phyloP scores from a whole-genome alignment of 1,284 basidiomycete genomes.

The Coniophora puteana region DNA sequence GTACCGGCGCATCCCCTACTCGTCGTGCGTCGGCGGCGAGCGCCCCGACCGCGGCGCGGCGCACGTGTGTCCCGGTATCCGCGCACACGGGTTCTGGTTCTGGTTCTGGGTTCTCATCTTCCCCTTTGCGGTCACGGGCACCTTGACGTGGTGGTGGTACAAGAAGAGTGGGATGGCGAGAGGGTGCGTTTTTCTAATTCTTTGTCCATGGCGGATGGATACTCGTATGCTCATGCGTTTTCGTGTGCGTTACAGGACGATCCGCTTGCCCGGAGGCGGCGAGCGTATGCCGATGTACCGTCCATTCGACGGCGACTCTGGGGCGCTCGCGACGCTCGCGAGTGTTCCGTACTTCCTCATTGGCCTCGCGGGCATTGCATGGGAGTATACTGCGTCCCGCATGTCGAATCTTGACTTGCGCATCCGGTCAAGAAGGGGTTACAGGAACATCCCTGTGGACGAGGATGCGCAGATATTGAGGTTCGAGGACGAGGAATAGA shows the following conservation, averaged over 20 bases:
- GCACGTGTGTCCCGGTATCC: slow-evolving; percentile 80
- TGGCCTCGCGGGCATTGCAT: slow-evolving; percentile 73
- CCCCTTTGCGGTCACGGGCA: slow-evolving; percentile 70
- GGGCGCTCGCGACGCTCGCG: slow-evolving; percentile 66
- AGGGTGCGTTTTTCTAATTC: slow-evolving; percentile 51
- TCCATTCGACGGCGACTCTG: slow-evolving; percentile 31
- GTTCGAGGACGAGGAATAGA: slow-evolving; percentile 75
- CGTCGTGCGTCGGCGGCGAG: slow-evolving; percentile 75
- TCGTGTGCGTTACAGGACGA: slow-evolving; percentile 45
- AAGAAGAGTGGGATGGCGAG: slow-evolving; percentile 60
- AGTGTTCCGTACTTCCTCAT: slow-evolving; percentile 86
- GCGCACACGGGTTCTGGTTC: slow-evolving; percentile 70
- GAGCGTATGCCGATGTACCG: slow-evolving; percentile 38
- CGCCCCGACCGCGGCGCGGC: slow-evolving; percentile 66
- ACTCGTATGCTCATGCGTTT: slow-evolving; percentile 10
- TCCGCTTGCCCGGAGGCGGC: slow-evolving; percentile 65
- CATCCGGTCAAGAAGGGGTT: slow-evolving; percentile 59
- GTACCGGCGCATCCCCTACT: slow-evolving; percentile 87
- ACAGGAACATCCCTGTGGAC: slow-evolving; percentile 79
- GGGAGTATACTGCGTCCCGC: slow-evolving; percentile 53
- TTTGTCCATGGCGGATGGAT: neutral
- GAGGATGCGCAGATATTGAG: slow-evolving; percentile 84
- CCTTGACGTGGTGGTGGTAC: slow-evolving; percentile 80
- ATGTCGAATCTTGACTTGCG: slow-evolving; percentile 38
- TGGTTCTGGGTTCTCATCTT: slow-evolving; percentile 77